Base-by-base conservation (phyloP, 805 yeast genomes). In the Ogataea glucozyma region DNA sequence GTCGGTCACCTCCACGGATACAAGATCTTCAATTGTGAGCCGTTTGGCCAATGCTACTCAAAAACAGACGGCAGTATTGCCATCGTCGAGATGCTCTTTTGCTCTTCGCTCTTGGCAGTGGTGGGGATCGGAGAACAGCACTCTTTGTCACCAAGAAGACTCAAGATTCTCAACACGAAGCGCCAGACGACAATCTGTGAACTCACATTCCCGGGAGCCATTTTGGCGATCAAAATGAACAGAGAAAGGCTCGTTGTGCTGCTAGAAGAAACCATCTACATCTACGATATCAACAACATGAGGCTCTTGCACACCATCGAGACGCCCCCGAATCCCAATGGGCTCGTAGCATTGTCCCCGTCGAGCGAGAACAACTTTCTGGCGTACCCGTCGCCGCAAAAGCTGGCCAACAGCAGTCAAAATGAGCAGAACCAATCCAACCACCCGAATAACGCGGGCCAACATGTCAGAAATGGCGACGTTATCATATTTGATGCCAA, bases 241-340 rank as follows among this genome's bases (percentile, higher is more conserved):
- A 73, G 97, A 31, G 83, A 86, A 53, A 69, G 97, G 36, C 70
- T 91, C 53, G 77, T 88, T 33, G 95, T 90, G n/a, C 76, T 88
- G 8, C 68, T 91, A 40, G 79, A 84, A 49, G 93, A 88, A 45
- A 93, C 91, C 57, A 82, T 91, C 10, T 88, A 84, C 62, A 75
- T 93, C 34, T 91, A 91, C 66, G 97, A 91, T 63, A 83, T 91
- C 52, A 81, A 89, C 53, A 88, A 91, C 59, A 89, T 91, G 83
- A 78, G 87, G 56, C 75, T 91, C 21, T 64, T 91, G 31, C 87
- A 81, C 57, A 82, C 89, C 0, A 75, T 85, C 31, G 90, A 85
- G 40, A 80, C 81, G 1, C 72, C 78, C 1, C 71, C 78, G 1
- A 82, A 82, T 51, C 69, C 74, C 8, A 68, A 66, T 46, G 88